A percentile compares a stretch with the other conserved stretches of the same genome.
Conservation (phyloP, 192 early-diverging fungal species). For the Gonapodya prolifera region DNA sequence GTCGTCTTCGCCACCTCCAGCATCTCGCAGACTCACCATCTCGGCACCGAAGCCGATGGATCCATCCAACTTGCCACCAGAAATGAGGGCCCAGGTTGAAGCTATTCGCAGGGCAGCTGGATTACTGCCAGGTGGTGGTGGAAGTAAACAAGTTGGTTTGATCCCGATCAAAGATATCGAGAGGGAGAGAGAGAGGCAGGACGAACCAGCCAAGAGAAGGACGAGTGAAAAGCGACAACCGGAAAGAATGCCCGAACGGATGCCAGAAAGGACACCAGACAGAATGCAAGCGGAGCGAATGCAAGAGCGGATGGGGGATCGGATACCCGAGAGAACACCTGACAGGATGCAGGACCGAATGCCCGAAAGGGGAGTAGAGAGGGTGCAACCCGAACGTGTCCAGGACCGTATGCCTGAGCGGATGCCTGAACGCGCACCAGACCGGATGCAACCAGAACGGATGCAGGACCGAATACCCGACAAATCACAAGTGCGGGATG, state of each 20-base stretch:
- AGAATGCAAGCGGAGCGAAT: not conserved
- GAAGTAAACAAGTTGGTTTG: not conserved
- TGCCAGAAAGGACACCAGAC: no score
- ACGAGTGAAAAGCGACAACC: not conserved
- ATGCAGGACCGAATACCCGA: not conserved
- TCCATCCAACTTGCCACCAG: not conserved
- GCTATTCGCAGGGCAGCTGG: not conserved
- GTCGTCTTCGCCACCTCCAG: not conserved
- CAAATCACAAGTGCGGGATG: not conserved
- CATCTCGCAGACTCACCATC: not conserved
- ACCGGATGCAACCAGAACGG: not conserved
- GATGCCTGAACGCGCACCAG: no score
- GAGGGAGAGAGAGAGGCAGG: not conserved
- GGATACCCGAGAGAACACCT: no score
- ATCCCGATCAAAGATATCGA: not conserved
- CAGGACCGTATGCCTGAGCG: no score
- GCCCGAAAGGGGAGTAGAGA: not conserved
- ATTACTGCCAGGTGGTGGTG: not conserved
- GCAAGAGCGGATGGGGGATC: not conserved
- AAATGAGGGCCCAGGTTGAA: not conserved
- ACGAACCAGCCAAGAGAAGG: not conserved
- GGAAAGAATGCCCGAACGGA: not conserved
- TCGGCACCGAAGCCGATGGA: not conserved
- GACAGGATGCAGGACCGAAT: not conserved
- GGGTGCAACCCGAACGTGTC: not conserved